Conservation (phyloP, 2,329 filamentous ascomycete species). For the Blumeria hordei region DNA sequence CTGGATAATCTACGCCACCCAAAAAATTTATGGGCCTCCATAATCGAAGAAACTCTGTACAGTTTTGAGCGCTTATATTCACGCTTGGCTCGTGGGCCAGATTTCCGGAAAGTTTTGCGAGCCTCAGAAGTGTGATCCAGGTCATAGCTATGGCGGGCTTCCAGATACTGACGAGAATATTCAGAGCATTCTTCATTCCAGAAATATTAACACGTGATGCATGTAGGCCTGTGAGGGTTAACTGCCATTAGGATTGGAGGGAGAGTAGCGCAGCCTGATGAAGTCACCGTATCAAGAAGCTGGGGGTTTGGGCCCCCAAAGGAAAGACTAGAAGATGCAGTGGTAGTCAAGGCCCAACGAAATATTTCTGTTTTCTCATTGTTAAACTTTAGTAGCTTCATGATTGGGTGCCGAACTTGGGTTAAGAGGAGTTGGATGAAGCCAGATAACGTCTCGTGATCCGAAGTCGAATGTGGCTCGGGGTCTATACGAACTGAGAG, state of each 20-base stretch:
- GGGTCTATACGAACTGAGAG: background rate
- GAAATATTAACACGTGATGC: background rate
- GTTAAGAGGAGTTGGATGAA: background rate
- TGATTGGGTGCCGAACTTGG: background rate
- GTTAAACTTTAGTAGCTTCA: background rate
- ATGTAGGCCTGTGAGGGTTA: background rate
- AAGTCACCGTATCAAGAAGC: background rate
- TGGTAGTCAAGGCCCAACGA: background rate
- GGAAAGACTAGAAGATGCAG: background rate
- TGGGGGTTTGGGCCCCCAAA: background rate
- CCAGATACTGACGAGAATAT: too few species aligned
- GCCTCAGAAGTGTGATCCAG: too few species aligned
- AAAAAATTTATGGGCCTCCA: too few species aligned
- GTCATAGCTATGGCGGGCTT: too few species aligned
- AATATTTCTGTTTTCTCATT: background rate
- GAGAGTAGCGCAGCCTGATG: background rate
- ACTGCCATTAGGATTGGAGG: background rate
- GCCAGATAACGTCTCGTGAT: background rate
- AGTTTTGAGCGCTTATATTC: too few species aligned
- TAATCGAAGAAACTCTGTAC: too few species aligned
- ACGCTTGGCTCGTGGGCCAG: too few species aligned
- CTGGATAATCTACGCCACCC: too few species aligned
- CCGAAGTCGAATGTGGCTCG: background rate
- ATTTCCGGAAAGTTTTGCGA: too few species aligned
- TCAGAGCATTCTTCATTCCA: too few species aligned